A percentile compares a stretch with the other conserved stretches of the same genome.
Evolutionary conservation across 2,329 filamentous ascomycete species (phyloP).

Genomic region (Zymoseptoria crescenta): DNA sequence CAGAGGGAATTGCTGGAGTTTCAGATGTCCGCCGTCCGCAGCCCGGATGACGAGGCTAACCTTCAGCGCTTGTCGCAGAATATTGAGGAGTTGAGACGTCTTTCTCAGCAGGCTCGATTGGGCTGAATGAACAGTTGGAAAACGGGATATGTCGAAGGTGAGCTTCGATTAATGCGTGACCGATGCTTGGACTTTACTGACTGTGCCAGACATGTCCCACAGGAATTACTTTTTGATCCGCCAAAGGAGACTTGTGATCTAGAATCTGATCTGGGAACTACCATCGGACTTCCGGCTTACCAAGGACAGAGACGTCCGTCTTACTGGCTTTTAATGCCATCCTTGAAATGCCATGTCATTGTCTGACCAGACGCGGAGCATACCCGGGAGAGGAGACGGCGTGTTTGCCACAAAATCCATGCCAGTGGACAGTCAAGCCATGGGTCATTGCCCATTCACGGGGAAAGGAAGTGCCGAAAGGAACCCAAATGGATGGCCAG

Average conservation of each 20-base stretch:
- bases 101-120: conserved; percentile 20
- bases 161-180: not conserved
- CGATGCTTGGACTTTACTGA: not conserved
- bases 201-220: not conserved
- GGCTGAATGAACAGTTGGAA: conserved; percentile 17
- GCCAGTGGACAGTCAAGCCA: not conserved
- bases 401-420: not conserved
- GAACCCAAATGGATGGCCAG: not conserved
- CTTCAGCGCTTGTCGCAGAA: conserved; percentile 20
- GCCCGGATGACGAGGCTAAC: conserved; percentile 20
- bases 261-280: not conserved
- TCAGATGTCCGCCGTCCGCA: conserved; percentile 20
- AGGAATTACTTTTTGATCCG: not conserved
- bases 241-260: not conserved
- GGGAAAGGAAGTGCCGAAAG: not conserved
- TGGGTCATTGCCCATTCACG: not conserved
- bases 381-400: not conserved
- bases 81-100: conserved; percentile 20
- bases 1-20: conserved; percentile 19
- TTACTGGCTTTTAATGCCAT: not conserved
- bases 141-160: not conserved
- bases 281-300: not conserved
- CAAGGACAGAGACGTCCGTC: not conserved
- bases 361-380: no score
- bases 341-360: not conserved